Base-by-base conservation (phyloP, 2,329 filamentous ascomycete genomes). In the Thelonectria discophora region DNA sequence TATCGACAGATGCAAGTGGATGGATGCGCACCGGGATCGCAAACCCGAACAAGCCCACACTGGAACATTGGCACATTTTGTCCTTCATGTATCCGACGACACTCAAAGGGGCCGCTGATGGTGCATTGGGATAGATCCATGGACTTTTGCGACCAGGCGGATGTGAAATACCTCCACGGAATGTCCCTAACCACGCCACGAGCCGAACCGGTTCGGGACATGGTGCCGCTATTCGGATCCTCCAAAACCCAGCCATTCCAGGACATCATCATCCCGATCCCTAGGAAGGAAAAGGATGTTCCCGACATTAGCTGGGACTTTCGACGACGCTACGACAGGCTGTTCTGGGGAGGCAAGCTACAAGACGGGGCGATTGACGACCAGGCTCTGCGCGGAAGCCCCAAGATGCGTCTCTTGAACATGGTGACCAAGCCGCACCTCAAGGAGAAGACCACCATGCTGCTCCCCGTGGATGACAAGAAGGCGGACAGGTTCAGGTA, bases 291-390 rank as follows among this genome's bases (percentile, higher is more conserved):
- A 20, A 62, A 65, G 13, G 81, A 82, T 1, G 77, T 82, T 3
- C 79, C 81, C 0, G 78, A 81, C 34, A 69, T 79, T 5, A 71
- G 70, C 24, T 76, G 76, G 66, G 74, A 73, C 1, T 94, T 91
- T 64, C 70, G 77, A 0, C 78, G 87, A 49, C 93, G 93, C 69
- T 80, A 84, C 46, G 84, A 89, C 63, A 79, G 80, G 1, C 79
- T 94, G 3, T 90, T 90, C 75, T 96, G 92, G 92, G 87, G 91
- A 52, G 90, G 90, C n/a, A 82, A 83, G 11, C 87, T 89, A 2
- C 85, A 84, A 3, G 85, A 88, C 79, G 84, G 69, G 73, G 80
- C 64, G 77, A 81, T 73, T 20, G 78, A 79, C 73, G 65, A 81
- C 69, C 72, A 88, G 78, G 65, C 84, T 74, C 67, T 94, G 78